These are phyloP conservation scores for Holtermannia corniformis DNA, from an alignment of 768 basidiomycete species.

Conservation along the genomic window DNA sequence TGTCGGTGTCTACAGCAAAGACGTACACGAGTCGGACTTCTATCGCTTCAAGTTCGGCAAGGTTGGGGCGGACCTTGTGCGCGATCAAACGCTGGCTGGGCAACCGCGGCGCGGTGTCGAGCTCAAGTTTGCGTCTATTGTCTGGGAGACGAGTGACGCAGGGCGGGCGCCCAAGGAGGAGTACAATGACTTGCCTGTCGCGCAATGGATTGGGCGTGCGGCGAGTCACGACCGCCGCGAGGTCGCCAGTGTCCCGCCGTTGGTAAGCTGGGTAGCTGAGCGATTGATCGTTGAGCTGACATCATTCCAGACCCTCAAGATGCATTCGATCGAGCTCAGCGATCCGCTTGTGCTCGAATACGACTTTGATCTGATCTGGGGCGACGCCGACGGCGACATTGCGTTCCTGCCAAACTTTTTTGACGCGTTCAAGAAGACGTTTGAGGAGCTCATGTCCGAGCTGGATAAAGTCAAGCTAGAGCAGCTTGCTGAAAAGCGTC, in stretches of 20 bases:
- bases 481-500: neutral
- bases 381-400: constrained; percentile 25
- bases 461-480: constrained; percentile 12
- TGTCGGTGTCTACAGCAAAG: constrained; percentile 32
- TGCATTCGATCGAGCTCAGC: constrained; percentile 25
- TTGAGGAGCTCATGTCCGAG: constrained; percentile 19
- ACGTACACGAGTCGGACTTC: constrained; percentile 19
- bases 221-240: constrained; percentile 13
- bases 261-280: too few species aligned
- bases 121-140: constrained; percentile 11
- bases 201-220: constrained; percentile 19
- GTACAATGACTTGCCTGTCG: constrained; percentile 11
- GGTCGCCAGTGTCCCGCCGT: constrained; percentile 21
- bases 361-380: constrained; percentile 30
- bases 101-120: constrained; percentile 19
- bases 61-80: constrained; percentile 20
- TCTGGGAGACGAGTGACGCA: constrained; percentile 22
- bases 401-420: constrained; percentile 26
- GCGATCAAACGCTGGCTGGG: constrained; percentile 9
- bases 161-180: constrained; percentile 9
- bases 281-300: constrained; percentile 2
- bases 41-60: constrained; percentile 30
- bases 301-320: constrained; percentile 18
- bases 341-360: constrained; percentile 19
- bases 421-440: constrained; percentile 16